Evolutionary conservation across 768 basidiomycete genomes (phyloP).

Genomic region (Macrocybe gigantea): DNA sequence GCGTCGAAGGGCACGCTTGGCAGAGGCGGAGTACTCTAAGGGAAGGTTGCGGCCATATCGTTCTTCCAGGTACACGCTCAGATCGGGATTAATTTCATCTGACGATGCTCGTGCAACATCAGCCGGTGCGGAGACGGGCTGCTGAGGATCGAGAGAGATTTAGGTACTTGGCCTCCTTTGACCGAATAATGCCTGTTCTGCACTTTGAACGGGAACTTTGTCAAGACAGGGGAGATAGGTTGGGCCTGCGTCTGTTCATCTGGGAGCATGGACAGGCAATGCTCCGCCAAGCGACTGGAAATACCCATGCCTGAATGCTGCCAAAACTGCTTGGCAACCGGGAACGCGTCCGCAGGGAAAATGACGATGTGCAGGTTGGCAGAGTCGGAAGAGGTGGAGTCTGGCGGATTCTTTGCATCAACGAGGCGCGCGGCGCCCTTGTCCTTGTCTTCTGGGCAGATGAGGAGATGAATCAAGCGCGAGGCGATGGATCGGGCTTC

Average conservation of each 20-base stretch:
- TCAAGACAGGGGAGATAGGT: slow-evolving; percentile 20
- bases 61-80: slow-evolving; percentile 81
- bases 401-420: slow-evolving; percentile 17
- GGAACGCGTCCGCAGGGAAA: slow-evolving; percentile 55
- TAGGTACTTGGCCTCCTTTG: slow-evolving; percentile 17
- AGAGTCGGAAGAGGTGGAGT: slow-evolving; percentile 19
- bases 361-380: slow-evolving; percentile 79
- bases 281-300: slow-evolving; percentile 81
- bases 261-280: slow-evolving; percentile 69
- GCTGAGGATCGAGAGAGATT: slow-evolving; percentile 10
- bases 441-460: slow-evolving; percentile 52
- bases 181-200: slow-evolving; percentile 57
- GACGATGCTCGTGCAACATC: slow-evolving; percentile 2
- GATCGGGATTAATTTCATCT: slow-evolving; percentile 58
- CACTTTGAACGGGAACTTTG: slow-evolving; percentile 33
- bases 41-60: slow-evolving; percentile 92
- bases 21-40: slow-evolving; percentile 60
- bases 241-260: slow-evolving; percentile 26
- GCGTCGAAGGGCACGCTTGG: slow-evolving; percentile 83
- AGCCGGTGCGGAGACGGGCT: slow-evolving; percentile 1
- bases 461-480: slow-evolving; percentile 64
- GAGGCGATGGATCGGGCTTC: slow-evolving; percentile 44
- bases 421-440: slow-evolving; percentile 14
- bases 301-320: slow-evolving; percentile 91
- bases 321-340: slow-evolving; percentile 88